Base-by-base conservation (phyloP, 306 rosid species). In the Senna siamea region DNA sequence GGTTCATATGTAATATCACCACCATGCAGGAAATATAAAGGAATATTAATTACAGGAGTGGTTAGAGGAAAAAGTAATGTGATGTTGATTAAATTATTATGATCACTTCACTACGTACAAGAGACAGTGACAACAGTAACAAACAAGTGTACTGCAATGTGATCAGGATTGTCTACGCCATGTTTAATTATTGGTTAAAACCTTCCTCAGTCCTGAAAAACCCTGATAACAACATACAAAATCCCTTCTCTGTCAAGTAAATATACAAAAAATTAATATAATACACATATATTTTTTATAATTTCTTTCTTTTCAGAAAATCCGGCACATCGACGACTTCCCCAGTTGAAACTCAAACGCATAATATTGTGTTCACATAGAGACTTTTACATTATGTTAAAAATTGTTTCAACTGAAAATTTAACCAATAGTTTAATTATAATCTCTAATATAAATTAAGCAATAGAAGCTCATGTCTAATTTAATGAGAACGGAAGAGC, bases 131-230 rank as follows among this genome's bases (percentile, higher is more conserved):
- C 9, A 59, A 32, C 1, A 59, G 17, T 40, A 59, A 34, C n/a
- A 32, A 37, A 59, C 17, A 41, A 41, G 9, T 30, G 40, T 1
- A 57, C 17, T 30, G 14, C 40, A 30, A 57, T 26, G 40, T 1
- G 4, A n/a, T 26, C 40, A 34, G 34, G 38, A 12, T 58, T 15
- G 64, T 58, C 41, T 14, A n/a, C 2, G 40, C 7, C 41, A 30
- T 38, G 44, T 7, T 5, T 37, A 37, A 37, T 41, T 41, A 41
- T 41, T 7, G 7, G 47, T 6, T 41, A 10, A 41, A 41, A 7
- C 81, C 84, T 50, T 30, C 80, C 75, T 67, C 59, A 20, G 80
- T 41, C 63, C 18, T 43, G 15, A 22, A 35, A 18, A 30, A 22
- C 55, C 74, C 72, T 46, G 67, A 69, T 78, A 28, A 40, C 77